Base-by-base conservation (phyloP, 805 yeast species). In the Komagataella ulmi region DNA sequence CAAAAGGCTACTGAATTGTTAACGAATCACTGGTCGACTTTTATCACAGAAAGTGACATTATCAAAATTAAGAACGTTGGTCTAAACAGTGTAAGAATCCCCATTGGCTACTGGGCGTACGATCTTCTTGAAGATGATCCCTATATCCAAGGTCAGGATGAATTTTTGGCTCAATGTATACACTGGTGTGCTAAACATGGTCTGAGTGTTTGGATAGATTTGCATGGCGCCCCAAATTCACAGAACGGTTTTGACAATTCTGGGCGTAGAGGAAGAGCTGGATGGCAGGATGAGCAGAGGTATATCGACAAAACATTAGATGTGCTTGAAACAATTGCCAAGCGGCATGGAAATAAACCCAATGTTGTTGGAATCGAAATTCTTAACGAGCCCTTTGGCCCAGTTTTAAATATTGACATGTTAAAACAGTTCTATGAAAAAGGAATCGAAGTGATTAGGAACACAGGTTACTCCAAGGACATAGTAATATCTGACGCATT, bases 231-330 rank as follows among this genome's bases (percentile, higher is more conserved):
- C n/a, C 95, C 96, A 40, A 97, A 97, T 19, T 85, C 96, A 19
- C 98, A 90, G 66, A 90, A 90, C 64, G 97, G 97, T 12, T 91
- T 88, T 61, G 98, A 90, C 67, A 90, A 90, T 71, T 87, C 96
- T 7, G 98, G 98, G 24, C 69, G 78, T 55, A 77, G 96, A 60
- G 97, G 84, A 62, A 45, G 59, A 1, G 61, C 72, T 49, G 65
- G 65, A 2, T 88, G 85, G 79, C 84, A 75, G 60, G 62, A 73
- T 47, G 74, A 71, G 40, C 71, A 74, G 53, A 63, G 59, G 17
- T 81, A 83, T 61, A 68, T 75, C 47, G 65, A 72, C 36, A 58
- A 77, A 17, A 83, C 95, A 1, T 60, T 77, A 49, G 63, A 71
- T 5, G 87, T 81, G 1, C 66, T 90, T 52, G 61, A 71, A 18